phyloP scores from a whole-genome alignment of 2,329 filamentous ascomycete genomes.

The Botrytis aclada region DNA sequence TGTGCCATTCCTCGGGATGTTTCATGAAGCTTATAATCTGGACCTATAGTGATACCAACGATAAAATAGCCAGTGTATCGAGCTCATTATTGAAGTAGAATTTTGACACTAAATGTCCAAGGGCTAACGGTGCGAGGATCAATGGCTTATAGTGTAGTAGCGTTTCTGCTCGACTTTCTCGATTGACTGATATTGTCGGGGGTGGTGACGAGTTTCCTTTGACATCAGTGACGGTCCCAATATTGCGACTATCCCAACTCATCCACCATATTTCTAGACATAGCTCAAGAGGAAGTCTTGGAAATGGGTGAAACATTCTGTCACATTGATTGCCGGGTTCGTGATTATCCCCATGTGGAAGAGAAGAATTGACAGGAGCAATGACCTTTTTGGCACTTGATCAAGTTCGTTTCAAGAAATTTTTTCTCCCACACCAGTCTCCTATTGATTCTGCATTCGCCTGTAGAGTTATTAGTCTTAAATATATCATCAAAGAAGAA shows the following conservation, averaged over 20 bases:
- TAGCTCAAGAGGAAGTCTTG: neutral
- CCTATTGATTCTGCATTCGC: neutral
- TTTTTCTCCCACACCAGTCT: neutral
- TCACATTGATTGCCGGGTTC: neutral
- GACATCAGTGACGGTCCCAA: too few relatives aligned
- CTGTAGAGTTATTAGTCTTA: neutral
- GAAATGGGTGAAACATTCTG: neutral
- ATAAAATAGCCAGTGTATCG: neutral
- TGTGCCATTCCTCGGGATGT: fast-evolving
- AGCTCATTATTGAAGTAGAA: neutral
- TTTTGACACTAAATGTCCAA: neutral
- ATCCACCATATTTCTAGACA: neutral
- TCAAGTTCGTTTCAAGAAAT: neutral
- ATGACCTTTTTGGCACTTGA: neutral
- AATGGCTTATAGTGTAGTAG: neutral
- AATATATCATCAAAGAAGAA: fast-evolving
- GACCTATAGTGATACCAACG: fast-evolving
- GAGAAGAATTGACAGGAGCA: neutral
- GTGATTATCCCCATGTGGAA: neutral
- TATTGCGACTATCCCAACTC: neutral
- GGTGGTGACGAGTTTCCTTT: neutral
- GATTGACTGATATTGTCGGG: neutral
- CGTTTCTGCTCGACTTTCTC: neutral
- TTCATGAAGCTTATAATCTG: neutral
- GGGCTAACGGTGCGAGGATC: fast-evolving